Evolutionary conservation across 2,329 filamentous ascomycete species (phyloP), one percentile per base, ranked within the genome.

Genomic region (Botrytis sinoallii): DNA sequence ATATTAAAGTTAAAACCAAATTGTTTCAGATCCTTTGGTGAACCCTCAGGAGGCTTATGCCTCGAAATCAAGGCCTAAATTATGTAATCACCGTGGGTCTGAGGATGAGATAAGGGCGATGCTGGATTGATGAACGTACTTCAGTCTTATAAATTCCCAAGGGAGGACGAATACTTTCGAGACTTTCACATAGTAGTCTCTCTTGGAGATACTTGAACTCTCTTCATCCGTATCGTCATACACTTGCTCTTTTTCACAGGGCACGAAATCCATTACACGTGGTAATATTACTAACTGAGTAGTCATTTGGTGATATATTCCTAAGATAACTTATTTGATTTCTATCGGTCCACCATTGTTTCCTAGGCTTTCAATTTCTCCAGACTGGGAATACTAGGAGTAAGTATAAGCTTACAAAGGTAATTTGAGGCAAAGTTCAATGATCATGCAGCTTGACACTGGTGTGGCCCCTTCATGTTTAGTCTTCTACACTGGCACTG

Each of bases 281-380:
- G 32, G 10, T 60, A 6, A 25, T 10, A 38, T 22, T 25, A 20
- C 57, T 60, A 1, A 60, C 12, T 2, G 22, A 7, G 20, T 25
- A 12, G 20, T 60, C 10, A 12, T 22, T 35, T 4, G 8, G 29
- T 22, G 10, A 4, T 35, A 8, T 59, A 59, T 59, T 35, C 29
- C 29, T 60, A 22, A 12, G 55, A 20, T 20, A 18, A 1, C 2
- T 22, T 60, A 1, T 52, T 52, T 14, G 10, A 22, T n/a, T n/a
- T 52, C 25, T 4, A n/a, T 52, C 1, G 4, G 5, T 6, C 4
- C 0, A 5, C 7, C 5, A 8, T 14, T 55, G 1, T 6, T 2
- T 7, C 4, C 25, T n/a, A 55, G 1, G 12, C 3, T 55, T 55
- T 12, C 12, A 14, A 55, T 55, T n/a, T n/a, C 3, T n/a, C 12